Evolutionary conservation across 2,329 filamentous ascomycete species (phyloP).

Genomic region (Phialocephala sp.): DNA sequence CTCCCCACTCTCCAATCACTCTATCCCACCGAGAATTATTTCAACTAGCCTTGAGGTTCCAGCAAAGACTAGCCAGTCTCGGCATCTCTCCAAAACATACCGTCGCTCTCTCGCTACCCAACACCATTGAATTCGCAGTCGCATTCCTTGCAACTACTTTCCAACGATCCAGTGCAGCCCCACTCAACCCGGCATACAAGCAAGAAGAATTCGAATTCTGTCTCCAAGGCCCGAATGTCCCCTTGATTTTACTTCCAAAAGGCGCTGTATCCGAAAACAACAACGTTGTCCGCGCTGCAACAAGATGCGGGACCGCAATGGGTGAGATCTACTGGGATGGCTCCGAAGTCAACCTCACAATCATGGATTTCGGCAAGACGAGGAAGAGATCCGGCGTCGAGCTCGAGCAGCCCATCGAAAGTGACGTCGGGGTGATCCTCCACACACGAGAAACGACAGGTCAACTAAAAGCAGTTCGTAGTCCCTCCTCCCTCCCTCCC

Average conservation of each 20-base stretch:
- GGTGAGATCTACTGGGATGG: conserved; percentile 86
- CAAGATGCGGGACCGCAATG: conserved; percentile 79
- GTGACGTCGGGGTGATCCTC: conserved; percentile 80
- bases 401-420: conserved; percentile 64
- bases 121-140: conserved; percentile 86
- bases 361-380: conserved; percentile 76
- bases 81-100: conserved; percentile 71
- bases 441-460: conserved; percentile 87
- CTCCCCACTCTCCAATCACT: background rate
- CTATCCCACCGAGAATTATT: conserved; percentile 12
- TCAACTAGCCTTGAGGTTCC: conserved; percentile 55
- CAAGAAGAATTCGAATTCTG: conserved; percentile 91
- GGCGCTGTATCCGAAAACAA: conserved; percentile 70
- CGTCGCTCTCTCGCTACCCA: conserved; percentile 81
- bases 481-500: no score
- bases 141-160: conserved; percentile 81
- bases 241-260: conserved; percentile 74
- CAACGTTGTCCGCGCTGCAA: conserved; percentile 75
- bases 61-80: conserved; percentile 75
- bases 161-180: conserved; percentile 82
- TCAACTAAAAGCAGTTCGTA: conserved; percentile 71
- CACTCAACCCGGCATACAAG: conserved; percentile 84
- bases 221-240: conserved; percentile 82
- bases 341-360: conserved; percentile 73
- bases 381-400: conserved; percentile 50